Conservation (phyloP, 495 filamentous ascomycete species). For the Terfezia boudieri region DNA sequence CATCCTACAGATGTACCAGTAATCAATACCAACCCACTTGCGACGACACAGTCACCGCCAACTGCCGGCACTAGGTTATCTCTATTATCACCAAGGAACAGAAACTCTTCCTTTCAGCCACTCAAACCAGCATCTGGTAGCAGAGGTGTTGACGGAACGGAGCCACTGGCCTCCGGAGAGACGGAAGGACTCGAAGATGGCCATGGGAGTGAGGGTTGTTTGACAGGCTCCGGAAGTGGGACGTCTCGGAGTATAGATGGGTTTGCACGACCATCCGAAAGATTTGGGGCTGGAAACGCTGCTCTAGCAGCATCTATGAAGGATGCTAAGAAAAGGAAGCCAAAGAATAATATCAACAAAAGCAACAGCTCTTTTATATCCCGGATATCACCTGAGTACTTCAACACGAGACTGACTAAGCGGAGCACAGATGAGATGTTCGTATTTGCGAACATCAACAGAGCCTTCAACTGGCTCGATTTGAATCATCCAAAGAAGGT, state of each 20-base stretch:
- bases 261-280: slow-evolving; percentile 6
- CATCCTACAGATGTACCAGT: slow-evolving; percentile 81
- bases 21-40: slow-evolving; percentile 69
- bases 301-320: slow-evolving; percentile 39
- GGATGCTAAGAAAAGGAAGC: slow-evolving; percentile 68
- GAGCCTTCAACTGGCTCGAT: slow-evolving; percentile 75
- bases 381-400: slow-evolving; percentile 66
- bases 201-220: slow-evolving; percentile 7
- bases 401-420: slow-evolving; percentile 57
- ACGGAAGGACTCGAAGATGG: slow-evolving; percentile 13
- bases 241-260: slow-evolving; percentile 10
- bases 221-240: slow-evolving; percentile 10
- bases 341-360: slow-evolving; percentile 92
- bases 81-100: slow-evolving; percentile 23
- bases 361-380: slow-evolving; percentile 96
- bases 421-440: slow-evolving; percentile 56
- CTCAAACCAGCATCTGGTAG: too few species aligned
- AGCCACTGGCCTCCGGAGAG: slow-evolving; percentile 39
- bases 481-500: slow-evolving; percentile 26
- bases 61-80: slow-evolving; percentile 75
- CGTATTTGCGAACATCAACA: slow-evolving; percentile 83
- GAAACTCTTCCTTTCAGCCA: too few species aligned
- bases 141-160: slow-evolving; percentile 24
- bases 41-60: slow-evolving; percentile 56
- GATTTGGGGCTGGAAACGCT: slow-evolving; percentile 71